Conservation (phyloP, 2,329 filamentous ascomycete genomes). For the Knufia petricola region DNA sequence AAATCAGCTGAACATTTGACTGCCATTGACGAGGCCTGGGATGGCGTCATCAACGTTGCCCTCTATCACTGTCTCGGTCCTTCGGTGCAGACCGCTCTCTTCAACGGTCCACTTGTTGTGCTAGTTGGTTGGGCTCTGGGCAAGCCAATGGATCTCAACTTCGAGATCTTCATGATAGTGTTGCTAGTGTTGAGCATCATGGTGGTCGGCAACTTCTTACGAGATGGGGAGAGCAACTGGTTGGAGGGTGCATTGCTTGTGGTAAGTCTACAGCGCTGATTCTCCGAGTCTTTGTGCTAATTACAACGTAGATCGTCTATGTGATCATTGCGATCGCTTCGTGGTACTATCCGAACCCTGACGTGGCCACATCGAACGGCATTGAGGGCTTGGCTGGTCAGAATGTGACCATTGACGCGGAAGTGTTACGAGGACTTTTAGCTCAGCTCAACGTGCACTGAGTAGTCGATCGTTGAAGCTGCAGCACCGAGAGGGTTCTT, state of each 20-base stretch:
- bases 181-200: conserved; percentile 73
- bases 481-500: no score
- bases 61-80: conserved; percentile 76
- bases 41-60: conserved; percentile 65
- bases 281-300: not conserved
- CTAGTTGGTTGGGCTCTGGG: conserved; percentile 72
- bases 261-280: conserved; percentile 29
- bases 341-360: conserved; percentile 51
- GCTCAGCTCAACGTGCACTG: conserved; percentile 2
- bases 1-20: conserved; percentile 81
- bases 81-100: conserved; percentile 77
- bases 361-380: conserved; percentile 12
- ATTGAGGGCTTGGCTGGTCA: conserved; percentile 1
- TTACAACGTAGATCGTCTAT: conserved; percentile 41
- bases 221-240: conserved; percentile 84
- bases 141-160: conserved; percentile 64
- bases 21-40: conserved; percentile 73
- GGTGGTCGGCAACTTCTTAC: conserved; percentile 74
- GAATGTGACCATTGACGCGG: conserved; percentile 4
- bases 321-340: conserved; percentile 51
- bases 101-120: conserved; percentile 75
- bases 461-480: no score
- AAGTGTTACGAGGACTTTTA: conserved; percentile 1
- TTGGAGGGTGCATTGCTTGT: conserved; percentile 76
- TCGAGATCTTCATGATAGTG: conserved; percentile 75